Conservation (phyloP, 257 asterid genomes). For the Przewalskia tangutica region DNA sequence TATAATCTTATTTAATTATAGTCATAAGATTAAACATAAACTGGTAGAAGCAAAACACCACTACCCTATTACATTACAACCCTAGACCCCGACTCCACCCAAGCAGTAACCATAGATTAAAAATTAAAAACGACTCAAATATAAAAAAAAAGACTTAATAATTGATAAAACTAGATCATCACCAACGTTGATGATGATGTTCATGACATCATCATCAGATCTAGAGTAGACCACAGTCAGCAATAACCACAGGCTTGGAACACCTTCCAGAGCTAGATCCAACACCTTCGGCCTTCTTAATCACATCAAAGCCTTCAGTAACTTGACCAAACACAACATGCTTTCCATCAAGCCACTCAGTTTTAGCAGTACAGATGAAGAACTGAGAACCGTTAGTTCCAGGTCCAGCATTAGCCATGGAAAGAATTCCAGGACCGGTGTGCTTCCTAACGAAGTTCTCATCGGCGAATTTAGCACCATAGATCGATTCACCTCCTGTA, state of each 20-base stretch:
- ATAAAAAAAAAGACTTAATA: constrained; percentile 1
- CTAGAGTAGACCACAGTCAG: constrained; percentile 60
- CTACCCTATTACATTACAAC: background rate
- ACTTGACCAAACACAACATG: constrained; percentile 76
- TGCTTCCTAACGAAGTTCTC: constrained; percentile 65
- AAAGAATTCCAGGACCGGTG: constrained; percentile 48
- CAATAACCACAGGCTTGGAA: constrained; percentile 47
- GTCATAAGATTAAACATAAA: background rate
- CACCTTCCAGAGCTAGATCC: constrained; percentile 51
- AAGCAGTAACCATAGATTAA: background rate
- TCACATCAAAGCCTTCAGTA: constrained; percentile 40
- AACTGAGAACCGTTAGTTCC: constrained; percentile 66
- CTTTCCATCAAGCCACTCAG: constrained; percentile 65
- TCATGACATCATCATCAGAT: constrained; percentile 9
- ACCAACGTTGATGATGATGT: background rate
- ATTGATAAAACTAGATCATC: background rate
- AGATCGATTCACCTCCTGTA: constrained; percentile 66
- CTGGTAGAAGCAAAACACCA: background rate
- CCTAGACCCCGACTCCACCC: background rate
- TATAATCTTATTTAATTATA: background rate
- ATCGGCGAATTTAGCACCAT: constrained; percentile 49
- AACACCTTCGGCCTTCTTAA: constrained; percentile 57
- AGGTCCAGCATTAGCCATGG: constrained; percentile 77
- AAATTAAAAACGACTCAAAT: background rate
- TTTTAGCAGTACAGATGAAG: constrained; percentile 55